Percentiles rank a stretch among this genome's conserved stretches.
Conservation (phyloP, 2,329 filamentous ascomycete species). For the Xylaria sp. region DNA sequence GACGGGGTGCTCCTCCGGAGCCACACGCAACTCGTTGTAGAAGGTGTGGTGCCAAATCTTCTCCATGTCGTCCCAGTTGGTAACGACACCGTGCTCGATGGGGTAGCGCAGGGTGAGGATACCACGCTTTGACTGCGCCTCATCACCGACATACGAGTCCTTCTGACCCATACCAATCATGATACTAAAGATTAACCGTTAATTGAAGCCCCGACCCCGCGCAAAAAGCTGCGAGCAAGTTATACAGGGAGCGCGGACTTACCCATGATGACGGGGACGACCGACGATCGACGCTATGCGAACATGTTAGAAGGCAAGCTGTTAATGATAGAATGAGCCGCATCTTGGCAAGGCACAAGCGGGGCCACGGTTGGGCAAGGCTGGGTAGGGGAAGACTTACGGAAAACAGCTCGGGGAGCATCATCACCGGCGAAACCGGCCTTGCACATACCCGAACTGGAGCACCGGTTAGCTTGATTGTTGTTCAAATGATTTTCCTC, state of each 20-base stretch:
- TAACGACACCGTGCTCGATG: slow-evolving; percentile 99
- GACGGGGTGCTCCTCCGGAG: slow-evolving; percentile 99
- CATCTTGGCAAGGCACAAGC: slow-evolving; percentile 49
- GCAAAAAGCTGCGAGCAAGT: slow-evolving; percentile 1
- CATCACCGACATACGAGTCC: slow-evolving; percentile 99
- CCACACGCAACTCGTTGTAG: slow-evolving; percentile 99
- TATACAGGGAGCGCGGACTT: slow-evolving; percentile 59
- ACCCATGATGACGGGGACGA: slow-evolving; percentile 99
- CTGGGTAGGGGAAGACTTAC: slow-evolving; percentile 73
- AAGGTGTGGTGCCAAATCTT: slow-evolving; percentile 99
- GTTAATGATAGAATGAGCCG: slow-evolving; percentile 35
- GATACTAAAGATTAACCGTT: slow-evolving; percentile 72
- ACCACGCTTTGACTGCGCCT: slow-evolving; percentile 99
- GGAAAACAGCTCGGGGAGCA: slow-evolving; percentile 99
- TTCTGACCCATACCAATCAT: slow-evolving; percentile 99
- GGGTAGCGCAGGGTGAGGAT: slow-evolving; percentile 99
- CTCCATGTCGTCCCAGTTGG: slow-evolving; percentile 99
- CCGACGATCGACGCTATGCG: slow-evolving; percentile 94
- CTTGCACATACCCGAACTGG: slow-evolving; percentile 99
- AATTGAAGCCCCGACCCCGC: slow-evolving; percentile 18
- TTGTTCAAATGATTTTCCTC: not conserved
- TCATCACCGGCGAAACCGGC: slow-evolving; percentile 99
- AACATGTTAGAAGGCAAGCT: slow-evolving; percentile 52
- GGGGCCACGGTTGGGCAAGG: slow-evolving; percentile 52
- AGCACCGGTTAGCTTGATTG: slow-evolving; percentile 43